These are phyloP conservation scores for Rhodamnia argentea DNA, from an alignment of 345 rosid species.

Conservation along the genomic window DNA sequence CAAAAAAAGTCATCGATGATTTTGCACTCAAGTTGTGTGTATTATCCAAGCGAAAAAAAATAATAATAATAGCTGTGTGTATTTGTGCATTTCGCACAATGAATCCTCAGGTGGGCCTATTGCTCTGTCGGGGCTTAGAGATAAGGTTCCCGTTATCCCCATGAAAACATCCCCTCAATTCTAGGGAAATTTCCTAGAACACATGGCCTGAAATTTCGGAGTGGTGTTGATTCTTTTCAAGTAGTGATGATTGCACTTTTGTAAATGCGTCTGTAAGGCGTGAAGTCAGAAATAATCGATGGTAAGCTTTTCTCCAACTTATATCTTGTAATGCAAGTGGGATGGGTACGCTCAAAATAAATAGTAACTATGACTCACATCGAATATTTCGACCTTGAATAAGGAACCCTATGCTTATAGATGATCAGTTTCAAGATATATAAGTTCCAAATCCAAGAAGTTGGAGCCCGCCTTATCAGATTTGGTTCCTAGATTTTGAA, in stretches of 20 bases:
- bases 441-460: too few species aligned
- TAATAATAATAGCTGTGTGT: too few species aligned
- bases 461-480: too few species aligned
- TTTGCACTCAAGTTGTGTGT: neutral
- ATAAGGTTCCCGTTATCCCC: neutral
- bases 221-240: neutral
- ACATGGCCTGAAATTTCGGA: neutral
- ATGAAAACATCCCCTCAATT: neutral
- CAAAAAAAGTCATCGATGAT: neutral
- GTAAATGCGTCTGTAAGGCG: neutral
- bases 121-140: neutral
- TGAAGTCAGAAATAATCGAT: too few species aligned
- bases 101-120: neutral
- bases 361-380: neutral
- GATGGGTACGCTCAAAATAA: neutral
- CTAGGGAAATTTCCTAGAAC: neutral
- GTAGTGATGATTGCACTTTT: neutral
- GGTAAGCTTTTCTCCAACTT: neutral
- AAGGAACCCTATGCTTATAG: neutral
- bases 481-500: too few species aligned
- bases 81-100: too few species aligned
- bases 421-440: too few species aligned
- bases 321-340: neutral
- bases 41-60: too few species aligned
- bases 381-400: fast-evolving